Conservation (phyloP, 164 flowering plant genomes). For the Platanus orientalis region DNA sequence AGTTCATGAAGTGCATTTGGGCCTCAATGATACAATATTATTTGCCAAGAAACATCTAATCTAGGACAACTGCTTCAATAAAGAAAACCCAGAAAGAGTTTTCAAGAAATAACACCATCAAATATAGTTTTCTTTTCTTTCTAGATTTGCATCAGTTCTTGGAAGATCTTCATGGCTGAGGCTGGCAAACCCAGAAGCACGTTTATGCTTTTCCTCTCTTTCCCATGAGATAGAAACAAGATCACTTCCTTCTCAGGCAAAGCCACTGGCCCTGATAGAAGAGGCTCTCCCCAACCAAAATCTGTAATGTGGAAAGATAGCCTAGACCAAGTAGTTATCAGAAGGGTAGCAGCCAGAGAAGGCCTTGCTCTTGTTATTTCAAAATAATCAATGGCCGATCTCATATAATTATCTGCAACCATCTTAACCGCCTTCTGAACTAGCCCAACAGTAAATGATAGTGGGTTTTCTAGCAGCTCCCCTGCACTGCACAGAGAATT, state of each 20-base stretch:
- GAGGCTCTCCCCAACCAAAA: constrained; percentile 35
- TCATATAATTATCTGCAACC: constrained; percentile 37
- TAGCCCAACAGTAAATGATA: constrained; percentile 16
- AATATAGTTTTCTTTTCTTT: not conserved
- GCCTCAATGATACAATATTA: not conserved
- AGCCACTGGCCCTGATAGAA: constrained; percentile 19
- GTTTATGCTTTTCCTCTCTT: constrained; percentile 17
- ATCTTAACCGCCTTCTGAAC: constrained; percentile 34
- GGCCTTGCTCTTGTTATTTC: constrained; percentile 28
- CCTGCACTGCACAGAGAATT: constrained; percentile 17
- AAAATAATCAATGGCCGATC: constrained; percentile 44
- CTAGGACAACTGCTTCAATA: not conserved
- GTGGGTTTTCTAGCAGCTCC: constrained; percentile 13
- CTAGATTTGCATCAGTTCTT: constrained; percentile 20
- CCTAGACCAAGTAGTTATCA: constrained; percentile 30
- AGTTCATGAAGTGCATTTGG: not conserved
- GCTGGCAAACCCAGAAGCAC: constrained; percentile 30
- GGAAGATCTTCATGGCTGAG: constrained; percentile 26
- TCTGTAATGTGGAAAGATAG: constrained; percentile 19
- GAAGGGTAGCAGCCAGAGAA: constrained; percentile 13
- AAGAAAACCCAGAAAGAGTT: not conserved
- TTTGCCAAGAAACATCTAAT: not conserved
- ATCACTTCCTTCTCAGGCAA: constrained; percentile 25
- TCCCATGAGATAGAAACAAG: constrained; percentile 22
- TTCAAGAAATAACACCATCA: not conserved